A percentile compares a stretch with the other conserved stretches of the same genome.
phyloP scores from a whole-genome alignment of 1,139 yeast genomes.

The Suhomyces maxii region DNA sequence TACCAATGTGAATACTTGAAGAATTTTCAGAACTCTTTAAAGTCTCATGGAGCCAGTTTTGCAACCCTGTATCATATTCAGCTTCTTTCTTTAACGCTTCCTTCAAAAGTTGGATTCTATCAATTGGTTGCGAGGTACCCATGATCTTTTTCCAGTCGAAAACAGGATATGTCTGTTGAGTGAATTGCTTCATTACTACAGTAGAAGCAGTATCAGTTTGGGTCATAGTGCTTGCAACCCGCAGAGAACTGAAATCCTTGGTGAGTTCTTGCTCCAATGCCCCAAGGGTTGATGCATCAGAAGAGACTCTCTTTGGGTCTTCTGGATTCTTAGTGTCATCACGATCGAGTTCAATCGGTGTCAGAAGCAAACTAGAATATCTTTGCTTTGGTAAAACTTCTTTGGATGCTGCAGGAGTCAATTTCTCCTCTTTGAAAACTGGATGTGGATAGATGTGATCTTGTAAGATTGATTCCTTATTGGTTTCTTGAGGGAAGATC shows the following conservation, averaged over 20 bases:
- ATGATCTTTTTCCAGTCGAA: constrained; percentile 49
- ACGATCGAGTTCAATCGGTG: constrained; percentile 9
- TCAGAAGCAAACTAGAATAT: constrained; percentile 25
- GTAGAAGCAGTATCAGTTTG: constrained; percentile 4
- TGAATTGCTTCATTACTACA: constrained; percentile 4
- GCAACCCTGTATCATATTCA: constrained; percentile 46
- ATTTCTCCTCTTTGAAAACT: constrained; percentile 34
- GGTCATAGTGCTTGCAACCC: constrained; percentile 3
- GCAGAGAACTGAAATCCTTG: not conserved
- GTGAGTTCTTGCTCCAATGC: not conserved
- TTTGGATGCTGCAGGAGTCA: constrained; percentile 28
- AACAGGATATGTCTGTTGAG: constrained; percentile 30
- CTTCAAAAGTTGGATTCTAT: constrained; percentile 40
- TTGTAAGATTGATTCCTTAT: constrained; percentile 32
- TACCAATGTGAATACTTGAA: constrained; percentile 44
- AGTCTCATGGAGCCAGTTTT: constrained; percentile 46
- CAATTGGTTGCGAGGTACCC: constrained; percentile 43
- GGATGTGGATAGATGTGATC: constrained; percentile 25
- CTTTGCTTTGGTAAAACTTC: constrained; percentile 18
- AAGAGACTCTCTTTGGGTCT: constrained; percentile 1
- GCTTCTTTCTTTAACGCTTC: constrained; percentile 44
- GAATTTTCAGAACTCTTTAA: constrained; percentile 36
- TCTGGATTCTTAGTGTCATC: constrained; percentile 1
- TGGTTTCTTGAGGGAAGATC: not conserved
- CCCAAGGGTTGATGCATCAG: constrained; percentile 4